A percentile compares a stretch with the other conserved stretches of the same genome.
Evolutionary conservation across 2,329 filamentous ascomycete genomes (phyloP).

Genomic region (Aspergillus hiratsukae): DNA sequence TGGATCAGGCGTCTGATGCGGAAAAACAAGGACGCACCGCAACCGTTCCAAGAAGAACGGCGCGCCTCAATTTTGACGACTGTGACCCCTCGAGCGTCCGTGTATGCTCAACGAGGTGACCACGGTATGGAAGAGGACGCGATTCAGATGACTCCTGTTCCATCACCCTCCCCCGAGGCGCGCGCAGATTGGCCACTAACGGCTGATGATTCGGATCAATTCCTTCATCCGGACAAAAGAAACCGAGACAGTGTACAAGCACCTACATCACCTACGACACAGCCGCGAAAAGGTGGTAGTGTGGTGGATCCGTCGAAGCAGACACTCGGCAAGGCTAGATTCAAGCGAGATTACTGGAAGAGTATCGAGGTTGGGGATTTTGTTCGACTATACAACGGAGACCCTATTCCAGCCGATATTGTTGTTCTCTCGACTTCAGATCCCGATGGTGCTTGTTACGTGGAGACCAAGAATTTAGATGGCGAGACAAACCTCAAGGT

Average conservation of each 20-base stretch:
- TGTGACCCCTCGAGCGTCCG: constrained; percentile 51
- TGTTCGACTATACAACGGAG: constrained; percentile 91
- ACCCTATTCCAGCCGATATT: constrained; percentile 90
- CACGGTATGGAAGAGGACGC: constrained; percentile 52
- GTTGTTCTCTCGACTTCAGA: constrained; percentile 92
- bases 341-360: constrained; percentile 94
- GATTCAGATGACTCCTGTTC: constrained; percentile 94
- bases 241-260: constrained; percentile 21
- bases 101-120: constrained; percentile 48
- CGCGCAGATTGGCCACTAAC: constrained; percentile 40
- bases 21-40: constrained; percentile 39
- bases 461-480: constrained; percentile 97
- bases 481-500: constrained; percentile 98
- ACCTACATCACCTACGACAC: constrained; percentile 20
- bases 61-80: constrained; percentile 65
- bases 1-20: constrained; percentile 48
- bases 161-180: constrained; percentile 65
- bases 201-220: constrained; percentile 26
- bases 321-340: constrained; percentile 67
- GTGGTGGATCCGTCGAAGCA: constrained; percentile 69
- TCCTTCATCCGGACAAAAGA: constrained; percentile 29
- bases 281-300: constrained; percentile 53
- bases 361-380: constrained; percentile 93
- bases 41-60: constrained; percentile 46
- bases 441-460: constrained; percentile 88